Conservation (phyloP, 129 eudicot species). For the Sambucus nigra region DNA sequence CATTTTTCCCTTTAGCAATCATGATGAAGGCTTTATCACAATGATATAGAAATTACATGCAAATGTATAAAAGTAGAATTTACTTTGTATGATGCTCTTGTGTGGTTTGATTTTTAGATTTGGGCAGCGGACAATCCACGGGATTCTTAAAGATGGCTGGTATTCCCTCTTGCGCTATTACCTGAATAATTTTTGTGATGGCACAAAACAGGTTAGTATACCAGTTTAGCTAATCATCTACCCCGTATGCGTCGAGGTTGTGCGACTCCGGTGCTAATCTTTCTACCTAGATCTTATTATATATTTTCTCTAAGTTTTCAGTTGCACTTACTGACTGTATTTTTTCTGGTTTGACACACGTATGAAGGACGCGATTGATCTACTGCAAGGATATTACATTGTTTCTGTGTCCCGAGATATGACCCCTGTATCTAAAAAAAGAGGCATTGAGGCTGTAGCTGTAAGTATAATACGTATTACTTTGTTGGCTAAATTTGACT, state of each 20-base stretch:
- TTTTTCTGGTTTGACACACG: not conserved
- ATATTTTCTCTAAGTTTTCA: not conserved
- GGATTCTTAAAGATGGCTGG: constrained; percentile 64
- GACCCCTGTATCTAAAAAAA: constrained; percentile 44
- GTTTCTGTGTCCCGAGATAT: constrained; percentile 59
- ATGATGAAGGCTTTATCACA: not conserved
- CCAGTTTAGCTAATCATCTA: not conserved
- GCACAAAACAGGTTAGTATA: constrained; percentile 74
- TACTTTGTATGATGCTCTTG: not conserved
- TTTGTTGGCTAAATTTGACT: not conserved
- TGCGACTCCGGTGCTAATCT: not conserved
- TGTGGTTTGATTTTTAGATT: constrained; percentile 30
- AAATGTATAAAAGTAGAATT: not conserved
- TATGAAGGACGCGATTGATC: constrained; percentile 77
- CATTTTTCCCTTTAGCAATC: too few relatives aligned
- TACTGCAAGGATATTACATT: constrained; percentile 81
- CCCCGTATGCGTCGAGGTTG: not conserved
- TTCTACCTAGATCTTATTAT: not conserved
- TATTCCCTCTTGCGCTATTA: constrained; percentile 84
- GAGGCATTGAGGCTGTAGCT: constrained; percentile 66
- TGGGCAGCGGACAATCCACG: constrained; percentile 71
- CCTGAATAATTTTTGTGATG: constrained; percentile 83
- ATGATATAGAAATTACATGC: not conserved
- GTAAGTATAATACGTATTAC: constrained; percentile 44
- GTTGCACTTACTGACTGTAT: not conserved